A percentile compares a stretch with the other conserved stretches of the same genome.
phyloP scores from a whole-genome alignment of 805 yeast species.

The Spathaspora hagerdaliae region DNA sequence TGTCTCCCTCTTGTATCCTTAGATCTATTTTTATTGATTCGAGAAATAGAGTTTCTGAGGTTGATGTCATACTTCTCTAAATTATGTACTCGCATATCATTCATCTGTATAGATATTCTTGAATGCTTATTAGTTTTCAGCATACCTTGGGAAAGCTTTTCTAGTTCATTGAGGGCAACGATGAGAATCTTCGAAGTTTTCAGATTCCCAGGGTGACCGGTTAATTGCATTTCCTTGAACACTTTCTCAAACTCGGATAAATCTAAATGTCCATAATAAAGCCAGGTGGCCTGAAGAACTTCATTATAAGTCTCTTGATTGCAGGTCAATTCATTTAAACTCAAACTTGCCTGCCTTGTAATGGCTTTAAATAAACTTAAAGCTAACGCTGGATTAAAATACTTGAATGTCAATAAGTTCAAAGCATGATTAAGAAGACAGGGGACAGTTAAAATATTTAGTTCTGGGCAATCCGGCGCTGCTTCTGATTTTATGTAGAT shows the following conservation, averaged over 20 bases:
- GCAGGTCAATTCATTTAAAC: slow-evolving; percentile 24
- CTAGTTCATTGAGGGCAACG: slow-evolving; percentile 27
- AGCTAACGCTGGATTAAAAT: slow-evolving; percentile 33
- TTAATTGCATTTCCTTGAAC: slow-evolving; percentile 35
- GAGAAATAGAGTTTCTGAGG: too few species aligned
- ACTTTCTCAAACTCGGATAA: slow-evolving; percentile 31
- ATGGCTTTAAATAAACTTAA: slow-evolving; percentile 22
- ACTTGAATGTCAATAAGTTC: slow-evolving; percentile 18
- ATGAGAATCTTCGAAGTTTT: slow-evolving; percentile 32
- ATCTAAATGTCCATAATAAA: slow-evolving; percentile 33
- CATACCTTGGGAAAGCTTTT: not conserved
- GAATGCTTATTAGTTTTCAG: not conserved
- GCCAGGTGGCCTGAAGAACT: slow-evolving; percentile 32
- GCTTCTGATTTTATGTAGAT: slow-evolving; percentile 11
- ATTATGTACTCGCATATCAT: too few species aligned
- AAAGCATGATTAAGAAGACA: slow-evolving; percentile 30
- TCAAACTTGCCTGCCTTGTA: too few species aligned
- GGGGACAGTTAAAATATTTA: slow-evolving; percentile 34
- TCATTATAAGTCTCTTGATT: slow-evolving; percentile 41
- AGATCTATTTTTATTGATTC: too few species aligned
- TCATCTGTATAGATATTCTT: too few species aligned
- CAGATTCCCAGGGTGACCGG: slow-evolving; percentile 37
- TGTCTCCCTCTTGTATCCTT: too few species aligned
- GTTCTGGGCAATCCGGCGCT: slow-evolving; percentile 19
- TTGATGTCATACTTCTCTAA: too few species aligned